Conservation (phyloP, 2,329 filamentous ascomycete species). For the Ophiostoma sp. region DNA sequence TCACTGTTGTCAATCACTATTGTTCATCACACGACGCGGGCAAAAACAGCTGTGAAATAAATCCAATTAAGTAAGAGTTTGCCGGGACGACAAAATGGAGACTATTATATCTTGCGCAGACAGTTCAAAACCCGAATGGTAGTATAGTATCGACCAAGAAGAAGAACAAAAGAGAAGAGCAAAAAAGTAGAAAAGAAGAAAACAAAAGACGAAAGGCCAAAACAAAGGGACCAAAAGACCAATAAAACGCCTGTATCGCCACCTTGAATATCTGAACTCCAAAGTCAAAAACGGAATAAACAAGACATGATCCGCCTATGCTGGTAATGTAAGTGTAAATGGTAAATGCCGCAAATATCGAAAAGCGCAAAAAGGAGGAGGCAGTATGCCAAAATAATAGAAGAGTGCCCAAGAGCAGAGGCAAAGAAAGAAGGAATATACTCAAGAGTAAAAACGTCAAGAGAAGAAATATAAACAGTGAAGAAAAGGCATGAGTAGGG, state of each 20-base stretch:
- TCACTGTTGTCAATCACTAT: not conserved
- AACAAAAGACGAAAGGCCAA: not conserved
- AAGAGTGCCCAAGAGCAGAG: not conserved
- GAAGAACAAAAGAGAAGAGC: not conserved
- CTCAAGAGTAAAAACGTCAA: conserved; percentile 30
- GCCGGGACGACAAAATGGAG: conserved; percentile 1
- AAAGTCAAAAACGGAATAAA: conserved; percentile 16
- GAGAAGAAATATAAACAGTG: conserved; percentile 8
- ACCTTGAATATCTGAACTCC: not conserved
- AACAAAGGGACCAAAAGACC: not conserved
- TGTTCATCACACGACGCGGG: not conserved
- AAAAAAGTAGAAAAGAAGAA: not conserved
- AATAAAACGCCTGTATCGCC: conserved; percentile 20
- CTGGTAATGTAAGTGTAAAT: conserved; percentile 17
- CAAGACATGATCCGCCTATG: conserved; percentile 17
- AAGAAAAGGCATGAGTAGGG: conserved; percentile 31
- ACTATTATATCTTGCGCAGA: conserved; percentile 20
- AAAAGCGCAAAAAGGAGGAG: conserved; percentile 12
- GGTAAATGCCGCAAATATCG: conserved; percentile 11
- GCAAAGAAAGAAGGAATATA: not conserved
- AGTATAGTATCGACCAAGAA: conserved; percentile 12
- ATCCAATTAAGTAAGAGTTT: conserved; percentile 17
- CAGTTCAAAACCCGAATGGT: conserved; percentile 20
- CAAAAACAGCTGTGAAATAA: conserved; percentile 1
- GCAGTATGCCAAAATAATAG: not conserved